A percentile compares a stretch with the other conserved stretches of the same genome.
These are phyloP conservation scores for Mucor saturninus DNA, from an alignment of 371 early-diverging fungal genomes.

Conservation along the genomic window DNA sequence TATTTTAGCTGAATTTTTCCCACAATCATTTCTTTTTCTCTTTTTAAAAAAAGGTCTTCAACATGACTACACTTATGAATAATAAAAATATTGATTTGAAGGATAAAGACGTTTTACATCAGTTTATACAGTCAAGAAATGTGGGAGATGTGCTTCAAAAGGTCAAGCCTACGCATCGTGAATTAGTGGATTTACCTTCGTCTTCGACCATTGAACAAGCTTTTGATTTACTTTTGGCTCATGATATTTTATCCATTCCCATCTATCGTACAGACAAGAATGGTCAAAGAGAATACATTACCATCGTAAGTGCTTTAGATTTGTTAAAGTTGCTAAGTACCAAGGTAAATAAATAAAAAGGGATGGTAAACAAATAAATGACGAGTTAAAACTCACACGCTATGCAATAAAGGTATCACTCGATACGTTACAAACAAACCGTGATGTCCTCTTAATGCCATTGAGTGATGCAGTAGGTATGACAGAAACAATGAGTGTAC, in stretches of 20 bases:
- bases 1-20: neutral
- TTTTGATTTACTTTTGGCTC: constrained; percentile 56
- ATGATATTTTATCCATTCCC: constrained; percentile 65
- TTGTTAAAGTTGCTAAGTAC: constrained; percentile 51
- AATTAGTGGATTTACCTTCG: constrained; percentile 59
- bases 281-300: constrained; percentile 50
- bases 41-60: constrained; percentile 29
- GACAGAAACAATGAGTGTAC: constrained; percentile 46
- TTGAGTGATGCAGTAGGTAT: constrained; percentile 46
- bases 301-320: constrained; percentile 63
- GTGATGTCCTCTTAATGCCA: constrained; percentile 31
- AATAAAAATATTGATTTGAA: constrained; percentile 6
- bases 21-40: constrained; percentile 9
- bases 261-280: constrained; percentile 45
- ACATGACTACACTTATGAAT: constrained; percentile 29
- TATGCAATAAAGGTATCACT: constrained; percentile 23
- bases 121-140: constrained; percentile 50
- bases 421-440: constrained; percentile 22
- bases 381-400: neutral
- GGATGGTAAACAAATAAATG: neutral
- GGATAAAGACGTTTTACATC: constrained; percentile 22
- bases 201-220: constrained; percentile 63
- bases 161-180: constrained; percentile 42
- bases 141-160: constrained; percentile 51
- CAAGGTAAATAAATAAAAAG: constrained; percentile 32